Evolutionary conservation across 75 land plant species (phyloP).

Genomic region (Pinus tabuliformis): DNA sequence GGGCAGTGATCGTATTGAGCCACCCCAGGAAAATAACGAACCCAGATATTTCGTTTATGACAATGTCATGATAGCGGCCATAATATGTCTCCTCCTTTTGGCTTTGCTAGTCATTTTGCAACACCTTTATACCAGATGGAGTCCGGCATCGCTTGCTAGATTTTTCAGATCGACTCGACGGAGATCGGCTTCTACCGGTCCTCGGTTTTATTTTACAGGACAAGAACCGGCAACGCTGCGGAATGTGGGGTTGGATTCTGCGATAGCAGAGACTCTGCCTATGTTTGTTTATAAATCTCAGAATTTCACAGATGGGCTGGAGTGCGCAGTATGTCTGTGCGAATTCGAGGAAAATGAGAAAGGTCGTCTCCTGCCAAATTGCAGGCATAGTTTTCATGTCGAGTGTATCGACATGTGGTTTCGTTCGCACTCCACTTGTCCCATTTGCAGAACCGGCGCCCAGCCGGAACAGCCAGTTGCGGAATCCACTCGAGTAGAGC

Average conservation of each 20-base stretch:
- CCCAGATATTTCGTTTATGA: not conserved
- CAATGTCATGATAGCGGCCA: not conserved
- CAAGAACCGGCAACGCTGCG: not conserved
- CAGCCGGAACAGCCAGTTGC: not conserved
- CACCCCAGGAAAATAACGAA: too few relatives aligned
- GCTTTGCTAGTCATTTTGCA: not conserved
- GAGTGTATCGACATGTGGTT: constrained; percentile 72
- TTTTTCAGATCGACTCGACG: not conserved
- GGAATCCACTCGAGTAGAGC: too few relatives aligned
- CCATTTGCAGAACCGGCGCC: constrained; percentile 49
- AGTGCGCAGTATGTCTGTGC: constrained; percentile 61
- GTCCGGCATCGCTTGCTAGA: not conserved
- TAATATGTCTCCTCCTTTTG: not conserved
- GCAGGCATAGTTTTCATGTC: constrained; percentile 53
- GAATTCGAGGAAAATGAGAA: constrained; percentile 51
- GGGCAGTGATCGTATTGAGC: too few relatives aligned
- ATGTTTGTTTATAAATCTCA: constrained; percentile 4
- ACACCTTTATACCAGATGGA: not conserved
- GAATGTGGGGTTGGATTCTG: not conserved
- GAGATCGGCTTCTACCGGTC: not conserved
- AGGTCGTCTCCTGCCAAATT: constrained; percentile 40
- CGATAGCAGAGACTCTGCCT: not conserved
- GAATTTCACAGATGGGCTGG: constrained; percentile 30
- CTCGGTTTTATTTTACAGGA: not conserved
- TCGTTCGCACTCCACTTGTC: constrained; percentile 52